phyloP scores from a whole-genome alignment of 2,329 filamentous ascomycete species.

The Cercospora sp. region DNA sequence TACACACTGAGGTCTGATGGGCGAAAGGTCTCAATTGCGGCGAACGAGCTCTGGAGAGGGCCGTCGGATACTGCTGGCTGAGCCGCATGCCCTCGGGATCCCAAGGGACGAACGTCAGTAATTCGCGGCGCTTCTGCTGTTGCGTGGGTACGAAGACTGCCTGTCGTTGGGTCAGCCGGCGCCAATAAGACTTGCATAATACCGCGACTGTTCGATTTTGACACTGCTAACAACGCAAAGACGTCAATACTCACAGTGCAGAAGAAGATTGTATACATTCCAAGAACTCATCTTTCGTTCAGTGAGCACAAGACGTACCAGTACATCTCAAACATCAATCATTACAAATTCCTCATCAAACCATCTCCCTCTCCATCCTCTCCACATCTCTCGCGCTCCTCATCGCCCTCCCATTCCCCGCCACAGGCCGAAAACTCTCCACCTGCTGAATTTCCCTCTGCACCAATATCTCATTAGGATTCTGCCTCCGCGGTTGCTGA shows the following conservation, averaged over 20 bases:
- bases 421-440: slow-evolving; percentile 10
- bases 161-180: neutral
- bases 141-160: neutral
- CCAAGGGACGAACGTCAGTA: neutral
- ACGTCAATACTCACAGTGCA: neutral
- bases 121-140: neutral
- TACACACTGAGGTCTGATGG: neutral
- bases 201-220: no score
- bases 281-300: neutral
- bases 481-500: neutral
- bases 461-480: slow-evolving; percentile 13
- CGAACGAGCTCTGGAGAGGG: neutral
- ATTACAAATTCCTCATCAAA: neutral
- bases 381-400: slow-evolving; percentile 10
- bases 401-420: neutral
- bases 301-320: neutral
- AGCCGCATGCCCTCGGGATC: neutral
- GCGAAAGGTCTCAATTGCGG: neutral
- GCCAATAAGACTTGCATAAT: neutral
- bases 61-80: neutral
- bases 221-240: no score
- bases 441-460: slow-evolving; percentile 21
- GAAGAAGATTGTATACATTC: neutral
- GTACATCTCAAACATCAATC: neutral
- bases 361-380: slow-evolving; percentile 19